Evolutionary conservation across 176 grass and related monocot species (phyloP), one percentile per base, ranked within the genome.

Genomic region (Tillandsia fasciculata): DNA sequence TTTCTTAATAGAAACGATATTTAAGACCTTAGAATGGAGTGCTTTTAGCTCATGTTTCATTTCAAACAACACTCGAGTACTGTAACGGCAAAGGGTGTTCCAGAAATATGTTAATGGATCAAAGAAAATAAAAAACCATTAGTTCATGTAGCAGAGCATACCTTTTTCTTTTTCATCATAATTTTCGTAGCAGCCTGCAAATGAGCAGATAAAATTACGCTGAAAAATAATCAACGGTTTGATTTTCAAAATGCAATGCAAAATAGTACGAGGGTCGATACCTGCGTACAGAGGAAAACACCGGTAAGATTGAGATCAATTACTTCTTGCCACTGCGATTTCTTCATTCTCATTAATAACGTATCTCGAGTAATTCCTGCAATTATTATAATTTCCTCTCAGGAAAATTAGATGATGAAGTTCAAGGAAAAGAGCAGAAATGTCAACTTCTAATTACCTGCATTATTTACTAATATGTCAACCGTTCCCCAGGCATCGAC

Each of bases 341-440:
- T 93, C 78, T 99, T 99, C 94, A 99, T 99, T 80, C 94, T 83
- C 90, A 99, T 99, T 71, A 99, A 84, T 71, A 99, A 78, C 61
- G 90, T 90, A 50, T 99, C 94, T 48, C 94, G 70, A 58, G 94
- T 99, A 80, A 93, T 99, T 72, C 94, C 94, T 99, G 70, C 27
- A 77, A 73, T 64, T 72, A 90, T 49, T 52, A 65, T 18, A 15
- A 66, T 51, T 56, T 51, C 14, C 50, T 26, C 4, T 17, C 72
- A 22, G 12, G 2, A 50, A 76, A 69, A 75, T 48, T 68, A 52
- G 53, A 58, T 48, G 69, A 17, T 78, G 51, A 49, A 53, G 26
- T 52, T 24, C 29, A 51, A 26, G 49, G 48, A 33, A 67, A 70
- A 64, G 48, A 65, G 72, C 53, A 10, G 12, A 64, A 76, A 50